Conservation (phyloP, 495 filamentous ascomycete species). For the Xylaria castorea region DNA sequence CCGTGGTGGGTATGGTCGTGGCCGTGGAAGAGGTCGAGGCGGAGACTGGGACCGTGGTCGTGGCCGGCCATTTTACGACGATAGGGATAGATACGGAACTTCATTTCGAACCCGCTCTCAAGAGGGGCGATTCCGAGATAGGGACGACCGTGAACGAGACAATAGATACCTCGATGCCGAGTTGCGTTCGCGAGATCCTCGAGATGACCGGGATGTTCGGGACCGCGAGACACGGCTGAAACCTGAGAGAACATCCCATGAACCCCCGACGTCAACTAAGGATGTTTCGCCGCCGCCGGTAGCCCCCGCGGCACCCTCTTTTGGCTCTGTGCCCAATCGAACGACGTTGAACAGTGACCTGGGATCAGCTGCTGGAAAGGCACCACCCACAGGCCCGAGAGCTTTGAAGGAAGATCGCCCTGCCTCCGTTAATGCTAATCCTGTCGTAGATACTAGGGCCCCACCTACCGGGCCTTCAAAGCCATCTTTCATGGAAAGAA, state of each 20-base stretch:
- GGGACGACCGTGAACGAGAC: constrained; percentile 57
- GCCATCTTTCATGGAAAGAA: constrained; percentile 56
- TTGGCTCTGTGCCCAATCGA: constrained; percentile 67
- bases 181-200: constrained; percentile 59
- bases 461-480: constrained; percentile 56
- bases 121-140: constrained; percentile 64
- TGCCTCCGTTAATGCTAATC: constrained; percentile 40
- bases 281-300: constrained; percentile 73
- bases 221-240: constrained; percentile 58
- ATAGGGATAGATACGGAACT: constrained; percentile 62
- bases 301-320: constrained; percentile 81
- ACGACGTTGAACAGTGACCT: constrained; percentile 45
- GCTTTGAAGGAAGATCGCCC: constrained; percentile 56
- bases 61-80: constrained; percentile 69
- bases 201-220: constrained; percentile 62
- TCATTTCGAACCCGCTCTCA: constrained; percentile 70
- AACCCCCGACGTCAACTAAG: constrained; percentile 49
- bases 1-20: constrained; percentile 62
- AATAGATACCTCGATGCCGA: constrained; percentile 51
- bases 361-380: constrained; percentile 49
- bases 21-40: constrained; percentile 60
- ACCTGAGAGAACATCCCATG: constrained; percentile 52
- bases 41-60: constrained; percentile 71
- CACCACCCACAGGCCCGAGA: constrained; percentile 59
- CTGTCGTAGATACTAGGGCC: constrained; percentile 40